Base-by-base conservation (phyloP, 2,329 filamentous ascomycete species). In the Botrytis elliptica region DNA sequence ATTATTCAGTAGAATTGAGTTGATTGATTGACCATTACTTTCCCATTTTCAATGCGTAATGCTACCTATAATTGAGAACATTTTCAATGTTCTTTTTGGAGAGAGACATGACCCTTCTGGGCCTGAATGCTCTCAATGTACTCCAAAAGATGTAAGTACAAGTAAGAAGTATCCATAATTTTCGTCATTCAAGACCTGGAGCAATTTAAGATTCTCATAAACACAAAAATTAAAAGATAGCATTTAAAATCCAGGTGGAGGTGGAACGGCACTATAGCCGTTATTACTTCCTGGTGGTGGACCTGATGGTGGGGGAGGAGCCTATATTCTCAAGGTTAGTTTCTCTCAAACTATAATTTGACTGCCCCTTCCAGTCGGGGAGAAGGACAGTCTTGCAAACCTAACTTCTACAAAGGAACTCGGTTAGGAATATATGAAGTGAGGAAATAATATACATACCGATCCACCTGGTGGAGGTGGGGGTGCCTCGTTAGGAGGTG, bases 191-290 rank as follows among this genome's bases (percentile, higher is more conserved):
- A 46, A 52, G 2, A n/a, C 10, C 52, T 38, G 9, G 18, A 60
- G 20, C n/a, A 40, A 57, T 46, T 46, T 18, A 29, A 66, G 20
- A 72, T 59, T 20, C 4, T 10, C 40, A 29, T 20, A 36, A 16
- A 22, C 44, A 36, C 16, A 57, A 20, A 38, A 36, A 40, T 25
- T 20, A 29, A 42, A 5, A 67, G 52, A 42, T n/a, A 59, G 62
- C 38, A 20, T 71, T 80, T 75, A 86, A 78, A 87, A 82, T 36
- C 86, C 86, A 60, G 86, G 86, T 42, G 86, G 86, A 42, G 86
- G 86, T 57, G 86, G 86, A 40, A 87, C 91, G 78, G 90, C 86
- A 78, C 88, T 89, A 80, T 93, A 94, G 66, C 86, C 85, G 68
- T 85, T 63, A 42, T 68, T 83, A 62, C 81, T 81, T 73, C 87